These are phyloP conservation scores for Saccharomyces hybrid DNA, from an alignment of 1,139 yeast genomes.

Conservation along the genomic window DNA sequence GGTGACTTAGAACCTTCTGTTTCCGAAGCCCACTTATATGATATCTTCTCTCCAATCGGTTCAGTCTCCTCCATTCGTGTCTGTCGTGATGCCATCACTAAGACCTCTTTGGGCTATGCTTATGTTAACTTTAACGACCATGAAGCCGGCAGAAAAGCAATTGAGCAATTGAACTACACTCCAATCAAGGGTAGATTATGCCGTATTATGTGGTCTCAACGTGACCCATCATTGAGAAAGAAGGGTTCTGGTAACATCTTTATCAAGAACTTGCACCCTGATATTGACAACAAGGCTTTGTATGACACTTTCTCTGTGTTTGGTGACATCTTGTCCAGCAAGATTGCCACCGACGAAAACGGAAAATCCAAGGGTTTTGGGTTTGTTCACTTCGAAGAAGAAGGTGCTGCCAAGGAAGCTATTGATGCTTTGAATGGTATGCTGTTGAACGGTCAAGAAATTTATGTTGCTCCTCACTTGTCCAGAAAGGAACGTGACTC, in stretches of 20 bases:
- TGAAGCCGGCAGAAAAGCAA: conserved; percentile 89
- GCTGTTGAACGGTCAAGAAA: conserved; percentile 95
- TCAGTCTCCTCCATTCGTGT: conserved; percentile 96
- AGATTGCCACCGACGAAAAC: conserved; percentile 62
- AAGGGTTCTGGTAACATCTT: conserved; percentile 95
- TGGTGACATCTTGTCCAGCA: conserved; percentile 93
- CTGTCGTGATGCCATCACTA: conserved; percentile 97
- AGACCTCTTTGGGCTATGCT: conserved; percentile 96
- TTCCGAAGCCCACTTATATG: conserved; percentile 91
- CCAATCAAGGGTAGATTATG: conserved; percentile 94
- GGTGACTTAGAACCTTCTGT: conserved; percentile 94
- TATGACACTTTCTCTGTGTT: conserved; percentile 97
- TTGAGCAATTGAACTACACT: conserved; percentile 92
- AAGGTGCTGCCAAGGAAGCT: conserved; percentile 92
- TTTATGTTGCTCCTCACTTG: conserved; percentile 91
- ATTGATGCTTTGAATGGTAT: conserved; percentile 97
- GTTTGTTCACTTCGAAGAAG: conserved; percentile 92
- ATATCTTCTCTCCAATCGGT: conserved; percentile 90
- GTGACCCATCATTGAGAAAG: conserved; percentile 95
- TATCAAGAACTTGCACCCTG: conserved; percentile 97
- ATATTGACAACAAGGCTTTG: conserved; percentile 96
- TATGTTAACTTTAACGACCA: conserved; percentile 91
- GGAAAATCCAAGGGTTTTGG: conserved; percentile 96
- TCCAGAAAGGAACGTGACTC: conserved; percentile 93
- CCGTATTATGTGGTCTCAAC: conserved; percentile 99